Evolutionary conservation across 495 filamentous ascomycete species (phyloP), one percentile per base, ranked within the genome.

Genomic region (Neurospora tetraspora): DNA sequence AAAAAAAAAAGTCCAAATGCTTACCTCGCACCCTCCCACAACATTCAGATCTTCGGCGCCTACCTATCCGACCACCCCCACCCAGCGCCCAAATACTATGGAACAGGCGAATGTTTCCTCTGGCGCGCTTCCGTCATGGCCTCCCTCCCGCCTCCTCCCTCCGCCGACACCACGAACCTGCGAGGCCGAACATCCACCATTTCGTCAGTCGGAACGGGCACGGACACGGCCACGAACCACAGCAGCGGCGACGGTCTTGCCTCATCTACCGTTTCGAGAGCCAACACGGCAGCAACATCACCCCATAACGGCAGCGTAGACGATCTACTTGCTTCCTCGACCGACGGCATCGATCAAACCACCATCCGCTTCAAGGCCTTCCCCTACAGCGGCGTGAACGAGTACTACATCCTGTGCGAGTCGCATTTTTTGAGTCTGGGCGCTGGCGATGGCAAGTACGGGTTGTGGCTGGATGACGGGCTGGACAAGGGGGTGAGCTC

Each of bases 51-150:
- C 69, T 99, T 99, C 78, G 96, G 96, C 79, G 94, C 95, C 70
- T 98, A 97, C 82, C 88, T 98, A 73, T 96, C 93, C 74, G 94
- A 98, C 77, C 84, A 89, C 38, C 94, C 94, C 5, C 91, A 90
- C 76, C 92, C 92, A 0, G 80, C 87, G n/a, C 77, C 92, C 0
- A 93, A 94, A 71, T 99, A 96, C 85, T 98, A 89, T 80, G 96
- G 96, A 79, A 98, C 91, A 1, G 96, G 96, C 75, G 96, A 99
- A 82, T 98, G 96, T 80, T 99, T 99, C 84, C 90, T 99, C 78
- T 99, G 96, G 96, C 91, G 93, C 45, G 92, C 94, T 2, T 89
- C 89, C 68, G 78, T 86, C 2, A 82, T 91, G 68, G 79, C 90
- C 9, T 81, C 86, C 4, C 85, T 90, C 3, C 92, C 93, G 2